phyloP scores from a whole-genome alignment of 2,329 filamentous ascomycete genomes.

The Diplodia intermedia region DNA sequence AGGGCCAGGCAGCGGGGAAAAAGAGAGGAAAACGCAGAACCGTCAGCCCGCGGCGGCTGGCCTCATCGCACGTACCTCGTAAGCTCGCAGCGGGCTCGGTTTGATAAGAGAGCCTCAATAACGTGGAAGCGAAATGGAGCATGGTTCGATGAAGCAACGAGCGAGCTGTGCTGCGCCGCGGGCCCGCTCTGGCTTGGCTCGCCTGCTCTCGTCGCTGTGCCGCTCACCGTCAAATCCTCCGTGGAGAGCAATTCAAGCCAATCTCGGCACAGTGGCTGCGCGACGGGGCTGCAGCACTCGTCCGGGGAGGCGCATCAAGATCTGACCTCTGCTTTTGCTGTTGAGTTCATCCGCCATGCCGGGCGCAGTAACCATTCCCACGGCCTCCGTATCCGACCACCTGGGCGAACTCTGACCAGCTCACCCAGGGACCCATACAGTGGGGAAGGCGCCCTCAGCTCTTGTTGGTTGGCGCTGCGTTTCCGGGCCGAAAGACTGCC shows the following conservation, averaged over 20 bases:
- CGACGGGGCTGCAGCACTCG: background rate
- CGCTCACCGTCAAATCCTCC: conserved; percentile 7
- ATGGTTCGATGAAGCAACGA: conserved; percentile 8
- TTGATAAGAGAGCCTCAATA: conserved; percentile 21
- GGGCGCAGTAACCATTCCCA: conserved; percentile 26
- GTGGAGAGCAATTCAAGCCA: background rate
- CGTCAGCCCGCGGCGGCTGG: conserved; percentile 3
- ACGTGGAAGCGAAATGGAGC: conserved; percentile 22
- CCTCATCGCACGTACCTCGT: background rate
- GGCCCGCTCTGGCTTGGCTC: conserved; percentile 21
- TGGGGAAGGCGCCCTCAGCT: conserved; percentile 26
- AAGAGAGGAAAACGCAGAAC: background rate
- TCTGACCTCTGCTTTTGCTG: conserved; percentile 20
- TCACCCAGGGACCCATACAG: conserved; percentile 26
- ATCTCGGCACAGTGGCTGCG: background rate
- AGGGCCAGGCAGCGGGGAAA: conserved; percentile 35
- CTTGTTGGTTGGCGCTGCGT: conserved; percentile 29
- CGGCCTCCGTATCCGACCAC: conserved; percentile 26
- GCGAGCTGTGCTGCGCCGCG: conserved; percentile 11
- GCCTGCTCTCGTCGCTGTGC: conserved; percentile 8
- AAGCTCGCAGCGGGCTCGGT: background rate
- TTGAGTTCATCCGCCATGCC: conserved; percentile 16
- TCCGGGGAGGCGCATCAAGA: background rate
- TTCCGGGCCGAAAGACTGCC: conserved; percentile 24
- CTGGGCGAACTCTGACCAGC: conserved; percentile 30